Conservation (phyloP, 2,329 filamentous ascomycete species). For the Trichoderma sp. region DNA sequence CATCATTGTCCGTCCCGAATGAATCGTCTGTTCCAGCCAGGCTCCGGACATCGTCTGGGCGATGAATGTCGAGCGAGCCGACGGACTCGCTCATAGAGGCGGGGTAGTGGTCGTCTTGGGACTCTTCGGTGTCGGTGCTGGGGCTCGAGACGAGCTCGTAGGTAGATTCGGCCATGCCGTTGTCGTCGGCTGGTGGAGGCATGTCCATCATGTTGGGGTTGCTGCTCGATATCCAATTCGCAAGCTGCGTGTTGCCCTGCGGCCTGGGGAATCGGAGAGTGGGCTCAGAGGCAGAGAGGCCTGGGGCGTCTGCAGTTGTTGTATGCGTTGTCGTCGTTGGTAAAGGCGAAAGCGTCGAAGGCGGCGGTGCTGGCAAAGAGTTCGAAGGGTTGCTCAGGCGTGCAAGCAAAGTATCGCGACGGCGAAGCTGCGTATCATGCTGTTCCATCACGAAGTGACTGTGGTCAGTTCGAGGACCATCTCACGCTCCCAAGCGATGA, state of each 20-base stretch:
- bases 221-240: slow-evolving; percentile 59
- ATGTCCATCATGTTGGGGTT: slow-evolving; percentile 56
- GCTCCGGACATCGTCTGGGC: slow-evolving; percentile 53
- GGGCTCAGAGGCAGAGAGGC: slow-evolving; percentile 45
- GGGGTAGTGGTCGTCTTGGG: slow-evolving; percentile 48
- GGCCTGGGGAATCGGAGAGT: slow-evolving; percentile 57
- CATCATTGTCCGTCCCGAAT: slow-evolving; percentile 43
- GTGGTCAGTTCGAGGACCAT: slow-evolving; percentile 30
- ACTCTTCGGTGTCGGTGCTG: slow-evolving; percentile 53
- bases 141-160: slow-evolving; percentile 52
- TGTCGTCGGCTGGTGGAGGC: slow-evolving; percentile 44
- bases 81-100: slow-evolving; percentile 51
- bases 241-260: slow-evolving; percentile 53
- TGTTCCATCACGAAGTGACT: slow-evolving; percentile 53
- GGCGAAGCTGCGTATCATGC: slow-evolving; percentile 34
- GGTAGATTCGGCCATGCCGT: slow-evolving; percentile 54
- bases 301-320: slow-evolving; percentile 19
- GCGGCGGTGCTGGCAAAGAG: not conserved
- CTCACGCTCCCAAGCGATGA: slow-evolving; percentile 27
- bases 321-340: slow-evolving; percentile 19
- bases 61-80: slow-evolving; percentile 48
- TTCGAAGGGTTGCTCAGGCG: slow-evolving; percentile 25
- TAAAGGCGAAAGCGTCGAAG: not conserved
- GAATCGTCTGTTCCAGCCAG: slow-evolving; percentile 49
- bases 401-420: slow-evolving; percentile 31